Base-by-base conservation (phyloP, 1,284 basidiomycete genomes). In the Heterobasidion annosum region DNA sequence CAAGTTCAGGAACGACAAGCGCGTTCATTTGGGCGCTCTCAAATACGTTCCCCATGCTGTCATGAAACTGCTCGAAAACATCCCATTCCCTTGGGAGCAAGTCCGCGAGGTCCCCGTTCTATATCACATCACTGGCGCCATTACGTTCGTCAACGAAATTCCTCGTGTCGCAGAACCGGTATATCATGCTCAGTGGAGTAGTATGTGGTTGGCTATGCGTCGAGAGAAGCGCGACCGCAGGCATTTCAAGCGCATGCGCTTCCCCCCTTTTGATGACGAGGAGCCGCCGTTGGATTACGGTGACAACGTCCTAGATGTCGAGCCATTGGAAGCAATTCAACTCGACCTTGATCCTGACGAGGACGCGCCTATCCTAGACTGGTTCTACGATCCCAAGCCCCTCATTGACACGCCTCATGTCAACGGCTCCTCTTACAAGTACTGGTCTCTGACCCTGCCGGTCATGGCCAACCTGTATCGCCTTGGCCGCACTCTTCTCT, bases 201-300 rank as follows among this genome's bases (percentile, higher is more conserved):
- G 93, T 3, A 99, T 99, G 97, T 99, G 97, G 97, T 78, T 99
- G 42, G 96, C 97, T 18, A 99, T 99, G 97, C 82, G 97, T 61
- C 78, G 97, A 62, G 97, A 99, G 75, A 99, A 99, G 78, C 85
- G 97, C 57, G 97, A 99, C 70, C 91, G 97, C 66, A 79, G 97
- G 53, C 97, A 99, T 70, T 99, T 99, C 76, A 99, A 99, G 76
- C 92, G 97, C 52, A 99, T 99, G 95, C 87, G 97, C n/a, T 99
- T 99, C 75, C 97, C 97, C 40, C 97, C 97, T 0, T 99, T 99
- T 65, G 97, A 99, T 65, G 97, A 99, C 66, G 97, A 99, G 73
- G 97, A 99, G 68, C 97, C 94, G 12, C 94, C 95, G 10, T 81
- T 97, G 68, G 95, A 98, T 69, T 98, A 98, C 65, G 95, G 94